phyloP scores from a whole-genome alignment of 2,329 filamentous ascomycete species.

The Zalaria sp. region DNA sequence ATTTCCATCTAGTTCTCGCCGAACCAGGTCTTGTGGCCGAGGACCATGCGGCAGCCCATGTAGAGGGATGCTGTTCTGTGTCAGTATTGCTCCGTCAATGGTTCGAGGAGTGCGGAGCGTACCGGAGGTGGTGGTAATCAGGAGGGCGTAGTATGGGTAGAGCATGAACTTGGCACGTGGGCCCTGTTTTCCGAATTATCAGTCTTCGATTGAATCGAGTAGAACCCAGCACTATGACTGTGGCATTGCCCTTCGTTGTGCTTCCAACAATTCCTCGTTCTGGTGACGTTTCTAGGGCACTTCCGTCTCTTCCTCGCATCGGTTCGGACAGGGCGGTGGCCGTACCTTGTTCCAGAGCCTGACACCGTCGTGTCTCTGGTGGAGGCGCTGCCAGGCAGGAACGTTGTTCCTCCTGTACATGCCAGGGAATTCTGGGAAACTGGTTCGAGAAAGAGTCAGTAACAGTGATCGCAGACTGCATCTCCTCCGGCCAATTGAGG shows the following conservation, averaged over 20 bases:
- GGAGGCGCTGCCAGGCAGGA: constrained; percentile 58
- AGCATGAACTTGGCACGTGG: constrained; percentile 51
- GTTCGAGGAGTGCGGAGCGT: constrained; percentile 20
- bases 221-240: background rate
- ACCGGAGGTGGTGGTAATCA: constrained; percentile 34
- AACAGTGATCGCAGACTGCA: too few relatives aligned
- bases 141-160: constrained; percentile 50
- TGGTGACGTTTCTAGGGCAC: too few relatives aligned
- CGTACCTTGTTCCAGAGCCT: constrained; percentile 70
- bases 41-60: constrained; percentile 58
- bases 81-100: constrained; percentile 3
- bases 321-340: constrained; percentile 9
- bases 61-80: constrained; percentile 39
- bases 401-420: constrained; percentile 66
- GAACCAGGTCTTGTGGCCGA: constrained; percentile 69
- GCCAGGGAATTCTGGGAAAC: constrained; percentile 14
- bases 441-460: too few relatives aligned
- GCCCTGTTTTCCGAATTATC: constrained; percentile 30
- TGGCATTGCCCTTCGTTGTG: background rate
- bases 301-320: background rate
- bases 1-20: constrained; percentile 3
- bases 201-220: background rate
- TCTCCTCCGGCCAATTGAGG: background rate
- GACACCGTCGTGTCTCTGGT: constrained; percentile 59
- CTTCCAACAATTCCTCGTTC: background rate